Conservation (phyloP, 441 rosid species). For the Arabidopsis hybrid region DNA sequence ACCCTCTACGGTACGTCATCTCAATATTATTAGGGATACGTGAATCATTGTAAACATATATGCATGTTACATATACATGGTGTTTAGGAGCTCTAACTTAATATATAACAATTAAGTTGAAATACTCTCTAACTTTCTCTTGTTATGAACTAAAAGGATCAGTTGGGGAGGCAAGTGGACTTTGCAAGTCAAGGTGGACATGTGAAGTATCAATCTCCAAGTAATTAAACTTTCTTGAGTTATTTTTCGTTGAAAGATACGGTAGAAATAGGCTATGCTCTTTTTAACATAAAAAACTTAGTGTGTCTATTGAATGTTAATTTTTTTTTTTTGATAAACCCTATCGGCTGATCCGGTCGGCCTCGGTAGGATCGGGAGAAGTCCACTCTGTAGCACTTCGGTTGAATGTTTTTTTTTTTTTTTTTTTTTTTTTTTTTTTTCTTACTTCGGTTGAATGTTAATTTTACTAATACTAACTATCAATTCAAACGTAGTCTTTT, state of each 20-base stretch:
- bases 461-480: not conserved
- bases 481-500: not conserved
- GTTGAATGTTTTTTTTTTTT: too few relatives aligned
- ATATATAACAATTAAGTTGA: not conserved
- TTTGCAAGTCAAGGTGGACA: constrained; percentile 42
- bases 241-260: not conserved
- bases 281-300: not conserved
- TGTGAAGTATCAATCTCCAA: constrained; percentile 39
- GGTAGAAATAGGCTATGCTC: not conserved
- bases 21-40: constrained; percentile 10
- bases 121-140: constrained; percentile 10
- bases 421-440: too few relatives aligned
- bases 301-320: not conserved
- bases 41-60: constrained; percentile 21
- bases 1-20: constrained; percentile 37
- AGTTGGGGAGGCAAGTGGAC: constrained; percentile 37
- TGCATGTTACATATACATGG: constrained; percentile 21
- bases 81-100: not conserved
- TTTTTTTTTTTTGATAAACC: too few relatives aligned
- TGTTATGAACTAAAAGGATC: constrained; percentile 35
- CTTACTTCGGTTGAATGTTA: too few relatives aligned
- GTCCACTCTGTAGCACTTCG: too few relatives aligned
- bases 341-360: too few relatives aligned
- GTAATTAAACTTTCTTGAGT: constrained; percentile 26
- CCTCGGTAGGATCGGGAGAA: too few relatives aligned